Conservation (phyloP, 2,329 filamentous ascomycete species). For the Pestalotiopsis sp. region DNA sequence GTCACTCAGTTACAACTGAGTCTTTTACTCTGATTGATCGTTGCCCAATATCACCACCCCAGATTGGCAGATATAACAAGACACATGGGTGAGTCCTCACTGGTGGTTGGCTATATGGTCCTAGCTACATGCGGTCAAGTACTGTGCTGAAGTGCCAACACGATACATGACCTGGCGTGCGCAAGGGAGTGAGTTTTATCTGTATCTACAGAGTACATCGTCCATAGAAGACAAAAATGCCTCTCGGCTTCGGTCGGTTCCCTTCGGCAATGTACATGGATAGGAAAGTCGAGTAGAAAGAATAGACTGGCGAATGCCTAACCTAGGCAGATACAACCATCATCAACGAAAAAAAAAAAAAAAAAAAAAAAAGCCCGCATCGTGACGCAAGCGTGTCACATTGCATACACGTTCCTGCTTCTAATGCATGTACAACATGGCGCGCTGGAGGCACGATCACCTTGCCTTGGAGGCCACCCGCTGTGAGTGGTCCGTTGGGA, state of each 20-base stretch:
- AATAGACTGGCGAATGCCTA: background rate
- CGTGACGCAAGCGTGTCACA: conserved; percentile 6
- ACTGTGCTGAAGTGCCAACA: no score
- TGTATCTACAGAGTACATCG: background rate
- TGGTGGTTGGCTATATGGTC: background rate
- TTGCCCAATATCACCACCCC: background rate
- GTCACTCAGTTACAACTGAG: no score
- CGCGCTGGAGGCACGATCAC: background rate
- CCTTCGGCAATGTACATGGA: background rate
- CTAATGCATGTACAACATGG: background rate
- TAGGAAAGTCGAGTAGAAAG: background rate
- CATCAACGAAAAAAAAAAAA: no score
- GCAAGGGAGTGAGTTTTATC: no score
- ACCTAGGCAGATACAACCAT: no score
- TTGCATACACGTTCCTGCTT: conserved; percentile 2
- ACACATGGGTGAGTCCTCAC: background rate
- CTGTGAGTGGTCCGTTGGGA: background rate
- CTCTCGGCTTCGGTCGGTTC: background rate
- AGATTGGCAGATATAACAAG: background rate
- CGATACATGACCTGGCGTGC: no score
- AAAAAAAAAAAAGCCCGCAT: background rate
- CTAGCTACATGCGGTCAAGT: background rate
- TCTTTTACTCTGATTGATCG: no score
- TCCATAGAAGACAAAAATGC: background rate
- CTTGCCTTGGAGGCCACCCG: background rate